Base-by-base conservation (phyloP, 306 rosid species). In the Dalbergia cultrata region DNA sequence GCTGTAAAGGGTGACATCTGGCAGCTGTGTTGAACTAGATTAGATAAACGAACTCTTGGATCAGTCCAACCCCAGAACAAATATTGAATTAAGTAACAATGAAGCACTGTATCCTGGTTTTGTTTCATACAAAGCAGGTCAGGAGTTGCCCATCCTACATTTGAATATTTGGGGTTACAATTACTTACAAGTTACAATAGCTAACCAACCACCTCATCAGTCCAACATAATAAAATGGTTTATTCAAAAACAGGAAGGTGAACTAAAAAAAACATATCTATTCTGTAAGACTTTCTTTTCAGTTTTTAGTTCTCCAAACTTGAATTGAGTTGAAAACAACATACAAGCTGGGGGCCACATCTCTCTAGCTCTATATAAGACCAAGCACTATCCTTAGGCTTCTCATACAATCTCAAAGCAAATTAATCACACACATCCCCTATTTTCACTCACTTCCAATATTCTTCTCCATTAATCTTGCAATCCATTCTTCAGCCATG, bases 231-330 rank as follows among this genome's bases (percentile, higher is more conserved):
- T 19, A 61, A 60, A 33, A 59, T 60, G 53, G 3, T 68, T 10
- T 65, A 65, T 54, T 67, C 67, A 78, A 67, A 39, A 26, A 26
- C 9, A 57, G 50, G 82, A 78, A 78, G 82, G 22, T 67, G 82
- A 78, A 69, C 82, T 68, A 78, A 78, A 76, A 6, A 41, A 14
- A 16, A 5, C 49, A 72, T 53, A 3, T 13, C 8, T 3, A 72
- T 37, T 53, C 5, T 13, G 6, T 3, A 21, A 74, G 45, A n/a
- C 6, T 62, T 14, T 63, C 31, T 26, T 37, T 7, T 37, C 1
- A 37, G 31, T 26, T 13, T 19, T n/a, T 14, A 56, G 60, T 78
- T 77, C 75, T 53, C 33, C 57, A 54, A 60, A 58, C 60, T 54
- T 54, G 22, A 54, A 49, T 49, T 31, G 37, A 47, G 21, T 19